Evolutionary conservation across 208 protist species (phyloP).

Genomic region (Tritrichomonas musculus): DNA sequence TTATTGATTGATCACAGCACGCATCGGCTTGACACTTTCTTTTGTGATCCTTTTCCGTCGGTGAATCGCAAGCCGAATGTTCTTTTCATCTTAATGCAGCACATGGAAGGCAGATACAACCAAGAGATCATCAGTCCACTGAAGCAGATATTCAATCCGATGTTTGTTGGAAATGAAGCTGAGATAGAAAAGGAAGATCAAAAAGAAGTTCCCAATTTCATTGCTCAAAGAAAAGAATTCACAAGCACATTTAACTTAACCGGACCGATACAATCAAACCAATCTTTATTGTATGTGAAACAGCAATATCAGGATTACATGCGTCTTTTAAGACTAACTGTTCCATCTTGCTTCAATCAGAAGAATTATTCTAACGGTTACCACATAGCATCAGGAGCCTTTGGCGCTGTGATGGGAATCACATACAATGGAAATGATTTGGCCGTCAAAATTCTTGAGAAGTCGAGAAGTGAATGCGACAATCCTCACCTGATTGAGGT

Average conservation of each 20-base stretch:
- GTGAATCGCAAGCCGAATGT: neutral
- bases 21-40: neutral
- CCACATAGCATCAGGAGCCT: neutral
- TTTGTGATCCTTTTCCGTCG: neutral
- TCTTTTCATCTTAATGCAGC: neutral
- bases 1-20: neutral
- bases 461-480: neutral
- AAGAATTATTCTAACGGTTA: neutral
- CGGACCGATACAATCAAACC: neutral
- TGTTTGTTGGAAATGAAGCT: neutral
- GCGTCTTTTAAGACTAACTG: neutral
- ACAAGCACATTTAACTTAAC: neutral
- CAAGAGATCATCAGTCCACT: neutral
- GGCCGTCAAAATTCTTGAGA: neutral
- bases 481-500: constrained; percentile 20
- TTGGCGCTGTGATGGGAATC: neutral
- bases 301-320: neutral
- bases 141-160: neutral
- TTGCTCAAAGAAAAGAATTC: too few relatives aligned
- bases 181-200: too few relatives aligned
- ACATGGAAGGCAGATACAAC: neutral
- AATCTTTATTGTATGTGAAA: neutral
- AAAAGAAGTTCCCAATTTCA: too few relatives aligned
- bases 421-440: neutral
- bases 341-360: neutral